Conservation (phyloP, 176 grass and related monocot species). For the Eleusine indica region DNA sequence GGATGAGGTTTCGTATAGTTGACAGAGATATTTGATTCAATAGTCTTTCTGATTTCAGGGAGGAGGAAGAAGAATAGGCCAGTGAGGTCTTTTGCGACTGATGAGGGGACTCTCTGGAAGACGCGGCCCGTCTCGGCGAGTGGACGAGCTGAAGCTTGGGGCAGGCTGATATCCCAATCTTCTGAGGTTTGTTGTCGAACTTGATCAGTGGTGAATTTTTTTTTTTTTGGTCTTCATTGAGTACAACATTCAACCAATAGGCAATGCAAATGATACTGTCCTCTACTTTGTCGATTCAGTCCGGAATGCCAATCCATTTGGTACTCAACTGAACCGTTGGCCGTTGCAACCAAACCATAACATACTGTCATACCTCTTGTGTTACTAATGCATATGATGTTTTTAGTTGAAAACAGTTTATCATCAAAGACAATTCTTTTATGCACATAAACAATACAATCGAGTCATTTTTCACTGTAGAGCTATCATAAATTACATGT, state of each 20-base stretch:
- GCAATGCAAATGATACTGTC: not conserved
- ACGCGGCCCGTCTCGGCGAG: not conserved
- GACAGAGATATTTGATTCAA: not conserved
- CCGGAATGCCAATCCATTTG: not conserved
- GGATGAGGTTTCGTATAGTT: not conserved
- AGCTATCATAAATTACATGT: too few species aligned
- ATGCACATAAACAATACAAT: too few species aligned
- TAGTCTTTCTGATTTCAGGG: not conserved
- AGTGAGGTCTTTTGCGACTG: not conserved
- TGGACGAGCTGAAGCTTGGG: conserved; percentile 35
- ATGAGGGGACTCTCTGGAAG: conserved; percentile 21
- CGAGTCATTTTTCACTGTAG: too few species aligned
- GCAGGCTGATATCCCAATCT: conserved; percentile 56
- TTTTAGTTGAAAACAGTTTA: not conserved
- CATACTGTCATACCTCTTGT: not conserved
- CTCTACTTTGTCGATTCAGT: not conserved
- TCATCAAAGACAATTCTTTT: not conserved
- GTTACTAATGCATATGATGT: not conserved
- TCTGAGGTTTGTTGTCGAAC: conserved; percentile 28
- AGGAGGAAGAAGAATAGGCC: conserved; percentile 44
- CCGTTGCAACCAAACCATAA: not conserved
- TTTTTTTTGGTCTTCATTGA: not conserved
- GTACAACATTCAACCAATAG: not conserved
- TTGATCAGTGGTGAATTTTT: not conserved
- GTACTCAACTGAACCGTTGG: too few species aligned